phyloP scores from a whole-genome alignment of 768 basidiomycete genomes.

The Collybiopsis luxurians region DNA sequence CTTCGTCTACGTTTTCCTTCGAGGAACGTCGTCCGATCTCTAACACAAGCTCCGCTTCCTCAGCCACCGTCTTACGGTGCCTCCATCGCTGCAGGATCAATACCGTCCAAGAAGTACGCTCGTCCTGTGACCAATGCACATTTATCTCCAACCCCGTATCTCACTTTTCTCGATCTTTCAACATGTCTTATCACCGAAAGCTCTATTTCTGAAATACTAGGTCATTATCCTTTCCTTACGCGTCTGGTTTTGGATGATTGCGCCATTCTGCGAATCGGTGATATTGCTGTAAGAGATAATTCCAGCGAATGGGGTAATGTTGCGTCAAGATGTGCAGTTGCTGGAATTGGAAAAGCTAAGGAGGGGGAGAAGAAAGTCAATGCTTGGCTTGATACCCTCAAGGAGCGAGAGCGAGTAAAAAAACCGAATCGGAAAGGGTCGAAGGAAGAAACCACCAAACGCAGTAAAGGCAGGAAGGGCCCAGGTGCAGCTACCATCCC shows the following conservation, averaged over 20 bases:
- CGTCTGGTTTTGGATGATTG: conserved; percentile 76
- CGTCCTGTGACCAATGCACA: background rate
- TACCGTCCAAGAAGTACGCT: background rate
- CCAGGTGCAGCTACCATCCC: conserved; percentile 68
- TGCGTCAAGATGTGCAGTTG: conserved; percentile 59
- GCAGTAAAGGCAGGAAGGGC: conserved; percentile 48
- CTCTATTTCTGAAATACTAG: conserved; percentile 55
- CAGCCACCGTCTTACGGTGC: conserved; percentile 7
- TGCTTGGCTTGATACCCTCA: conserved; percentile 40
- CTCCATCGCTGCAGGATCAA: background rate
- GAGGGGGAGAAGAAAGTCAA: conserved; percentile 66
- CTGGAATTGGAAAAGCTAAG: conserved; percentile 57
- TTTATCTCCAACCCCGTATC: conserved; percentile 25
- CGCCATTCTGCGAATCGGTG: conserved; percentile 47
- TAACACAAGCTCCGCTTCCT: conserved; percentile 26
- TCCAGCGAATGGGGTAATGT: conserved; percentile 51
- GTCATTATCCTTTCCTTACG: conserved; percentile 46
- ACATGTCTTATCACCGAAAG: conserved; percentile 56
- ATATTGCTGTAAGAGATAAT: conserved; percentile 40
- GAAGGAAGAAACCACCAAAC: too few relatives aligned
- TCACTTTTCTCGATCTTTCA: conserved; percentile 73
- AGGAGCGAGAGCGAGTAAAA: too few relatives aligned
- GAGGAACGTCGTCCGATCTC: conserved; percentile 49
- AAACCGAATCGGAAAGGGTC: too few relatives aligned
- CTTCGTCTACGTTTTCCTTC: conserved; percentile 73